Evolutionary conservation across 768 basidiomycete species (phyloP).

Genomic region (Lentinus tigrinus): DNA sequence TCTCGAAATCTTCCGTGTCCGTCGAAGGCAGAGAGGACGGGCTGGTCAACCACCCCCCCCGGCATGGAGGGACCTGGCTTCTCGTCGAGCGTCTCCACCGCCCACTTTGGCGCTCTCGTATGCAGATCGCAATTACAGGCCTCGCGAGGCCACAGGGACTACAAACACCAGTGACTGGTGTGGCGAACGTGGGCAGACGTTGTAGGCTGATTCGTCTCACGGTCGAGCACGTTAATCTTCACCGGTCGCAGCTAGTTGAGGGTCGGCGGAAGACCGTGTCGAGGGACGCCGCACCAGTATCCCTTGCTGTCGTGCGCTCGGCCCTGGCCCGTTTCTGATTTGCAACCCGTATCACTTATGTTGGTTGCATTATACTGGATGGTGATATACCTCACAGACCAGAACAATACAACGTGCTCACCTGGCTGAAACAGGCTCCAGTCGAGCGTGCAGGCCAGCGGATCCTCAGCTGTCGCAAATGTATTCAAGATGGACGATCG

Average conservation of each 20-base stretch:
- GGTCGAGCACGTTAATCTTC: slow-evolving; percentile 5
- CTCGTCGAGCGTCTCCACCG: slow-evolving; percentile 3
- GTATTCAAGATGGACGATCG: slow-evolving; percentile 48
- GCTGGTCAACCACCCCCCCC: slow-evolving; percentile 21
- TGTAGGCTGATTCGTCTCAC: not conserved
- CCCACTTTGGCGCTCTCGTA: slow-evolving; percentile 39
- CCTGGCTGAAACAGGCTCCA: slow-evolving; percentile 72
- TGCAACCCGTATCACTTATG: slow-evolving; percentile 79
- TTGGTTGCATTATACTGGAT: slow-evolving; percentile 76
- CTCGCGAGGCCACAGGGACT: slow-evolving; percentile 30
- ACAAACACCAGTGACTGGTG: slow-evolving; percentile 9
- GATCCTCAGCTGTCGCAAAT: slow-evolving; percentile 38
- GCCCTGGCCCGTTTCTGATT: slow-evolving; percentile 33
- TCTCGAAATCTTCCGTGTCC: no score
- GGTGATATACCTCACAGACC: slow-evolving; percentile 75
- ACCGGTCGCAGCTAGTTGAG: not conserved
- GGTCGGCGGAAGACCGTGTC: slow-evolving; percentile 8
- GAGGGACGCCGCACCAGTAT: no score
- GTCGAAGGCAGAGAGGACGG: slow-evolving; percentile 15
- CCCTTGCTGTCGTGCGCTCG: not conserved
- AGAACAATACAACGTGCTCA: slow-evolving; percentile 66
- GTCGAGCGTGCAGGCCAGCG: slow-evolving; percentile 53
- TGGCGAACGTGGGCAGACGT: slow-evolving; percentile 8
- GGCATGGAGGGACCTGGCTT: not conserved
- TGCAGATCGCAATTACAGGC: slow-evolving; percentile 67